Base-by-base conservation (phyloP, 2,329 filamentous ascomycete genomes). In the Dothistroma pini region DNA sequence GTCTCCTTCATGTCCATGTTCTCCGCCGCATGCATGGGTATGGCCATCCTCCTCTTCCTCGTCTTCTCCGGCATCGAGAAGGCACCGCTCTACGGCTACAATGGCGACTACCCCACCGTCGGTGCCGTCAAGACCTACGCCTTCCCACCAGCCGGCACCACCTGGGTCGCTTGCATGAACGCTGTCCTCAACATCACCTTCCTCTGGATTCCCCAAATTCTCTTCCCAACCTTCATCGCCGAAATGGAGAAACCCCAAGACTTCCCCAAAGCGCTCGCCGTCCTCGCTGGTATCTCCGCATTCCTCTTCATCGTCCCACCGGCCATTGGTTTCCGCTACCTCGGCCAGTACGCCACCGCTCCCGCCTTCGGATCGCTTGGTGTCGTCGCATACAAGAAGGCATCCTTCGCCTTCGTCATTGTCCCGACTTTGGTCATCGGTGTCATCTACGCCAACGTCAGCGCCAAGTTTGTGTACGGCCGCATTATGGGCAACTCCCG, bases 1-100 rank as follows among this genome's bases (percentile, higher is more conserved):
- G 74, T 82, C 57, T 80, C 78, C 6, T 80, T 80, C 72, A 81
- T 82, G 79, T 79, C 76, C 10, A 81, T 81, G 75, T 77, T 78
- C 65, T 80, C 78, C 70, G 78, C 79, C 44, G 73, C 75, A 25
- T 80, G 75, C 63, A 82, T 82, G 80, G 80, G 68, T 1, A 71
- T 81, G 5, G 75, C 79, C 4, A 80, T 82, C 56, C 73, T 82
- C 11, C 78, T 82, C 56, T 81, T 82, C 72, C 71, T 82, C 49
- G 66, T 81, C 62, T 82, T 81, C 57, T 74, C 75, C 32, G 79
- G 80, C 4, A 80, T 81, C 47, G 80, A 81, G 50, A 47, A 61
- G 0, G 74, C 76, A 11, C 80, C 80, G 0, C 66, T 74, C 1
- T 78, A 75, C 61, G 80, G 80, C 21, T 81, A 81, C 69, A 75